Percentiles rank a stretch among this genome's conserved stretches.
These are phyloP conservation scores for Funneliformis geosporum DNA, from an alignment of 192 early-diverging fungal genomes.

Conservation along the genomic window DNA sequence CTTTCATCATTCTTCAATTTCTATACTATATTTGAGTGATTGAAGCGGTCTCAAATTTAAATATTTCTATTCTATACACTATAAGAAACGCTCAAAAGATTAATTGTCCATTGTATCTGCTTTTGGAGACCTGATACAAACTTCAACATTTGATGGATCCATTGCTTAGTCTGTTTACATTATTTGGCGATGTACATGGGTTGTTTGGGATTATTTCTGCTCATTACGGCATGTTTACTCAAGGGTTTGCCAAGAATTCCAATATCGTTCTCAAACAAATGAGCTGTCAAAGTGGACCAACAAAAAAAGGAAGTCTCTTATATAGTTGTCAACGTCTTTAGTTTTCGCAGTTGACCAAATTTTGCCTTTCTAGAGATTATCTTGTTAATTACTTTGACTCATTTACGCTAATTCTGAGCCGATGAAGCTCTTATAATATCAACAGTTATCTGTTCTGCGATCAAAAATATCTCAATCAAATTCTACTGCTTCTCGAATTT, in stretches of 20 bases:
- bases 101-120: no score
- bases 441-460: no score
- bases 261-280: conserved; percentile 85
- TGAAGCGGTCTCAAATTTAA: neutral
- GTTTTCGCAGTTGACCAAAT: no score
- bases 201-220: conserved; percentile 92
- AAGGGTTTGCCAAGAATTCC: conserved; percentile 76
- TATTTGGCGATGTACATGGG: conserved; percentile 77
- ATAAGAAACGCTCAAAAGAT: no score
- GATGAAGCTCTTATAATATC: no score
- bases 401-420: no score
- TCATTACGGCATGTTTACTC: conserved; percentile 90
- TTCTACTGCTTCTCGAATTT: no score
- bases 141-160: conserved; percentile 95
- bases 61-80: neutral
- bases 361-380: no score
- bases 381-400: no score
- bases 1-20: conserved; percentile 5
- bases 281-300: conserved; percentile 80
- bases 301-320: conserved; percentile 71
- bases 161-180: conserved; percentile 93
- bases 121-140: no score
- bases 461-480: no score
- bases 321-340: no score
- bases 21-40: neutral